Evolutionary conservation across 345 rosid species (phyloP).

Genomic region (Murraya koenigii): DNA sequence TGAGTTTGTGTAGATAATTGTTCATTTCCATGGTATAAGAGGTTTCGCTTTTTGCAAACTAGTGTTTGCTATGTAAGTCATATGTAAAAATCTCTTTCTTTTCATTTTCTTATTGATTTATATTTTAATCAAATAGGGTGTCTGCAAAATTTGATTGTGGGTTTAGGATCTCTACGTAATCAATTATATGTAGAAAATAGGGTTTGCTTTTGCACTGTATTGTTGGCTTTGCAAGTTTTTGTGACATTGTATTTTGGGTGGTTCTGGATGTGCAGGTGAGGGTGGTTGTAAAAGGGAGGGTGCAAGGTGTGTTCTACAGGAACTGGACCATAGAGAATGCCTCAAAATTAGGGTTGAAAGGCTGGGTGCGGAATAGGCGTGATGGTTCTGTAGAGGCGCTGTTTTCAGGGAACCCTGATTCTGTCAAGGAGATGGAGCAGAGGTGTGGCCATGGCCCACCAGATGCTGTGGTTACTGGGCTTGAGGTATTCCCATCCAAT

Average conservation of each 20-base stretch:
- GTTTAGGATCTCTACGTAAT: neutral
- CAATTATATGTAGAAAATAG: neutral
- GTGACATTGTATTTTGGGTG: neutral
- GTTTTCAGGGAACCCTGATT: constrained; percentile 60
- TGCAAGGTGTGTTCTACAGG: constrained; percentile 90
- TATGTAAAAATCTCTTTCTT: neutral
- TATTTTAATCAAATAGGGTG: neutral
- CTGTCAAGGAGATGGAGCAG: constrained; percentile 78
- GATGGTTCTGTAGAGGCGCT: constrained; percentile 91
- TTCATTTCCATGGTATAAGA: neutral
- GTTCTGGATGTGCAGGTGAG: constrained; percentile 55
- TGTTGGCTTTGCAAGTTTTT: neutral
- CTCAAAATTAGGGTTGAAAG: constrained; percentile 63
- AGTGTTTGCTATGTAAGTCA: too few relatives aligned
- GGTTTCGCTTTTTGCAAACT: too few relatives aligned
- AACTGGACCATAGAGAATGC: constrained; percentile 88
- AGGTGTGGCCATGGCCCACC: constrained; percentile 88
- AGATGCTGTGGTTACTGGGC: constrained; percentile 65
- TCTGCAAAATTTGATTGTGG: neutral
- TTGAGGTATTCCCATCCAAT: constrained; percentile 64
- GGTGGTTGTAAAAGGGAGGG: constrained; percentile 71
- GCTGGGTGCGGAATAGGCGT: constrained; percentile 89
- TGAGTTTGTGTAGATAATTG: neutral
- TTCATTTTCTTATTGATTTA: neutral
- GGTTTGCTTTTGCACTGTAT: neutral